These are phyloP conservation scores for Picea sitchensis DNA, from an alignment of 75 land plant genomes.

Conservation along the genomic window DNA sequence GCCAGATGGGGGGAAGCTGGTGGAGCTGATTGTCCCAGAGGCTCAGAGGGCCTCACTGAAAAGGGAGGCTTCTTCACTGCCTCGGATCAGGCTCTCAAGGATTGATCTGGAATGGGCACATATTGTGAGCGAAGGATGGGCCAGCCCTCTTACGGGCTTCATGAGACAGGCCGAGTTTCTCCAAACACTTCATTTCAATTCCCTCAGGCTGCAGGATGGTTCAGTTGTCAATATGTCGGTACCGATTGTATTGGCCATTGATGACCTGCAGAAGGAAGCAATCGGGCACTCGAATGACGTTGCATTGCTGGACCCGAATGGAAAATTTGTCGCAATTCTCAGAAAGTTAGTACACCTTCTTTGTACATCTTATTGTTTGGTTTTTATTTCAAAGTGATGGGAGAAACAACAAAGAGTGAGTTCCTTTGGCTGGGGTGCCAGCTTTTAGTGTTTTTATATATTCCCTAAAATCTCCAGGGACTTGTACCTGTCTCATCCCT, in stretches of 20 bases:
- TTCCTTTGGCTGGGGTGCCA: too few species aligned
- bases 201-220: constrained; percentile 58
- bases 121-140: constrained; percentile 92
- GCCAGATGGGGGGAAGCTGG: constrained; percentile 85
- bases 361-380: too few species aligned
- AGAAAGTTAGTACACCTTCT: constrained; percentile 42
- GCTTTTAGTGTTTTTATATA: too few species aligned
- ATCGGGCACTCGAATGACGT: constrained; percentile 47
- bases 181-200: constrained; percentile 89
- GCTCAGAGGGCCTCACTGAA: constrained; percentile 24
- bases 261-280: constrained; percentile 59
- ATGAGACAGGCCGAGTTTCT: constrained; percentile 93
- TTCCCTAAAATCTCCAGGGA: too few species aligned
- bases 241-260: constrained; percentile 88
- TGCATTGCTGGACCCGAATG: constrained; percentile 57
- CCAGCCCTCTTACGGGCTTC: constrained; percentile 86
- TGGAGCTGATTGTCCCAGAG: constrained; percentile 75
- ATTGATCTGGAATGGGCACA: constrained; percentile 95
- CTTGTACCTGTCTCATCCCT: too few species aligned
- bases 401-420: too few species aligned
- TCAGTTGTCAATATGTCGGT: constrained; percentile 87
- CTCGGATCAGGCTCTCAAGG: constrained; percentile 39
- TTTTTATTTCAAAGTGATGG: too few species aligned
- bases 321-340: constrained; percentile 59
- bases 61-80: constrained; percentile 54